Base-by-base conservation (phyloP, 1,284 basidiomycete species). In the Phylloboletellus chloephorus region DNA sequence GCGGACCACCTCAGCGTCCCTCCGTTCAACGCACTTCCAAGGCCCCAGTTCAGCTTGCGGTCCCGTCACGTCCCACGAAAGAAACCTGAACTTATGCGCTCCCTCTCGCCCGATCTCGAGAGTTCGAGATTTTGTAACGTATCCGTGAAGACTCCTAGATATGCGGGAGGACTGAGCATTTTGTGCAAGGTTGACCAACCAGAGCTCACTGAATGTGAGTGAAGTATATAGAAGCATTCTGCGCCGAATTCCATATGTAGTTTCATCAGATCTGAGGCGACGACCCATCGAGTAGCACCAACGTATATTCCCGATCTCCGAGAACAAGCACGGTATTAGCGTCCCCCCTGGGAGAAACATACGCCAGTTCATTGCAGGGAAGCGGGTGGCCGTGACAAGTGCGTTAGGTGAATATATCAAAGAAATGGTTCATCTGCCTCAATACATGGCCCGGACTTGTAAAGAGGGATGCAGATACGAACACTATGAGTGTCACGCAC, bases 281-380 rank as follows among this genome's bases (percentile, higher is more conserved):
- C 19, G 6, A 17, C 13, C 28, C 15, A n/a, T 20, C 12, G 17
- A 19, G 19, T 2, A 10, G 8, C 7, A 59, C 67, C 25, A 34
- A 72, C 73, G 76, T 68, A 59, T 75, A 76, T 49, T 75, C 73
- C 50, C 68, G 73, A 47, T 75, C 72, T 9, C 62, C 62, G 11
- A 60, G 50, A 15, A 57, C 60, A 47, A 70, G 71, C 4, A 75
- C 74, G 9, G 49, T 54, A 7, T 57, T 48, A 2, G 72, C 74
- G 40, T 76, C 73, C 25, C n/a, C 60, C 61, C 26, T 63, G 61
- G 1, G 67, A 63, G 11, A 76, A 65, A 47, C 73, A 76, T 0
- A 51, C 56, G 3, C 69, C 69, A 3, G 64, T 66, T 3, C 50
- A 46, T 74, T 75, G 47, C 73, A 75, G 0, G 73, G 73, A 12